Conservation (phyloP, 768 basidiomycete species). For the Mycena sanguinolenta region DNA sequence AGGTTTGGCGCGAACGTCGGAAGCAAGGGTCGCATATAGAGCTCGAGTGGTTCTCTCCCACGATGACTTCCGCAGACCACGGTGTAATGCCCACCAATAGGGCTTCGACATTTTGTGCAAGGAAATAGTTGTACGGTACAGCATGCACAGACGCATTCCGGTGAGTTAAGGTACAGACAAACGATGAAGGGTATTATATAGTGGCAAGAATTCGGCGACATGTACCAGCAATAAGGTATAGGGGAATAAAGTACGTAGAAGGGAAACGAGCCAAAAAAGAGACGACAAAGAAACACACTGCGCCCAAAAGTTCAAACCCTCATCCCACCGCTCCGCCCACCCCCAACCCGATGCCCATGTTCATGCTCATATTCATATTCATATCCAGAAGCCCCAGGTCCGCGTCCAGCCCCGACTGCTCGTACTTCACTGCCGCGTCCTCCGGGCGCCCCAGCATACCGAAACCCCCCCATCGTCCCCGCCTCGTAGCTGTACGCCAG, state of each 20-base stretch:
- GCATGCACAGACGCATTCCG: no score
- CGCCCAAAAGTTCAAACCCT: slow-evolving; percentile 24
- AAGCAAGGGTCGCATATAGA: no score
- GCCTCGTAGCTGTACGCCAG: slow-evolving; percentile 29
- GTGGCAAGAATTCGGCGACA: not conserved
- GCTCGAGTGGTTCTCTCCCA: no score
- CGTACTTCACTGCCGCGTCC: slow-evolving; percentile 22
- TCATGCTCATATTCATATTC: slow-evolving; percentile 30
- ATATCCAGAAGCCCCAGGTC: slow-evolving; percentile 27
- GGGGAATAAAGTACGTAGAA: slow-evolving; percentile 3
- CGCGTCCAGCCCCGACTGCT: slow-evolving; percentile 27
- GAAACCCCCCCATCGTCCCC: slow-evolving; percentile 30
- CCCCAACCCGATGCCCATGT: slow-evolving; percentile 30
- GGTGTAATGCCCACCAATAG: no score
- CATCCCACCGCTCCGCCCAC: slow-evolving; percentile 36
- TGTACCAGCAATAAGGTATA: not conserved
- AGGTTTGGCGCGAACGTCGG: no score
- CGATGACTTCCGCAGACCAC: no score
- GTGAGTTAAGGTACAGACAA: no score
- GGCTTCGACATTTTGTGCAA: no score
- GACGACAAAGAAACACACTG: not conserved
- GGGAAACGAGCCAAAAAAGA: not conserved
- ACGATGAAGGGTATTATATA: no score
- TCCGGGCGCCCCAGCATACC: slow-evolving; percentile 15
- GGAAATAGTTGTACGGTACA: no score